Conservation (phyloP, 768 basidiomycete genomes). For the Daedaleopsis sinensis region DNA sequence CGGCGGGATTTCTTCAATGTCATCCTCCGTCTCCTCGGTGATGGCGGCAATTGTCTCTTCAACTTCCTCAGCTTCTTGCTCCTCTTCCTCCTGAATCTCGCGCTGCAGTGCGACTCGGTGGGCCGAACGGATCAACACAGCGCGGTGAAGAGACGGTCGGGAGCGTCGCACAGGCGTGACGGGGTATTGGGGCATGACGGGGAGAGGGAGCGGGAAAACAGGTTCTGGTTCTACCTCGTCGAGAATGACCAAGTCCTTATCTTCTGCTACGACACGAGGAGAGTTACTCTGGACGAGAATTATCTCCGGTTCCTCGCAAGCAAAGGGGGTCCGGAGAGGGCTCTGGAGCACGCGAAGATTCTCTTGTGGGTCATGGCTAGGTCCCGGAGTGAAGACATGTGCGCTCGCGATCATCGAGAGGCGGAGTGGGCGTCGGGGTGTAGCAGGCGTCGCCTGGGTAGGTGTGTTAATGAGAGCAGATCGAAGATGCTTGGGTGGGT, state of each 20-base stretch:
- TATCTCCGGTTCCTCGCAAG: constrained; percentile 40
- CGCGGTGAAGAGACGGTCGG: constrained; percentile 61
- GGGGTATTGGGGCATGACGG: constrained; percentile 11
- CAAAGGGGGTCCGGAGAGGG: constrained; percentile 45
- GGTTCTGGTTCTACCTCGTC: constrained; percentile 53
- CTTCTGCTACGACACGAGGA: constrained; percentile 72
- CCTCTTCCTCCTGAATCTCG: constrained; percentile 54
- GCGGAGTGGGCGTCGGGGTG: constrained; percentile 51
- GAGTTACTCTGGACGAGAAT: constrained; percentile 67
- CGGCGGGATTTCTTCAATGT: constrained; percentile 30
- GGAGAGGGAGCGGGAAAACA: constrained; percentile 15
- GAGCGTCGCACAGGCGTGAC: constrained; percentile 32
- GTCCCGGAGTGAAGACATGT: constrained; percentile 71
- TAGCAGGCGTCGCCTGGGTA: constrained; percentile 45
- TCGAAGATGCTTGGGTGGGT: constrained; percentile 75
- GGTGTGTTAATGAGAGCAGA: constrained; percentile 39
- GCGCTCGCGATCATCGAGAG: constrained; percentile 79
- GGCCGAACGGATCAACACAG: constrained; percentile 70
- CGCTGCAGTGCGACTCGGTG: constrained; percentile 58
- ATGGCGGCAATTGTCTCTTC: constrained; percentile 36
- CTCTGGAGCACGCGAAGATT: constrained; percentile 67
- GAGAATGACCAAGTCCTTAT: constrained; percentile 66
- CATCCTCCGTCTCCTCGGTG: constrained; percentile 35
- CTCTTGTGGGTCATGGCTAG: constrained; percentile 58
- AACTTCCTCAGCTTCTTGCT: constrained; percentile 55